Evolutionary conservation across 352 stramenopile genomes (phyloP), one percentile per base, ranked within the genome.

Genomic region (Phytophthora idaei): DNA sequence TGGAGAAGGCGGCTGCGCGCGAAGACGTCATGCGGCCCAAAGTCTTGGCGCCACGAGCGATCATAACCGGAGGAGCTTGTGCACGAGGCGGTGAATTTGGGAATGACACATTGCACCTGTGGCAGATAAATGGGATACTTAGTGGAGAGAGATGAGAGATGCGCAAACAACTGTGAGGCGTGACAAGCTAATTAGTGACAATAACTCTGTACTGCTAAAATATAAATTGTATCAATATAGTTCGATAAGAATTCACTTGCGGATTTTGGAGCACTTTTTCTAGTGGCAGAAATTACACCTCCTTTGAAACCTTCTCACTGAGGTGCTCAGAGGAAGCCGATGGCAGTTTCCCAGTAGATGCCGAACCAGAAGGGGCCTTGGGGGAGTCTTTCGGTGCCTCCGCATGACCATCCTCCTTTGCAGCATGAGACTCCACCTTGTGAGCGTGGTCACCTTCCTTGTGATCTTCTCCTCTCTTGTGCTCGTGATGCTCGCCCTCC

Each of bases 1-100:
- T 70, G n/a, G 71, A 75, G 54, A 73, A 75, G 15, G 62, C 56
- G 46, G 62, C 67, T 1, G 54, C n/a, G 15, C 34, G 67, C 9
- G 61, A 39, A 48, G 71, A 69, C 27, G 56, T 49, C 53, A 70
- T 44, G 39, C 69, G 64, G 27, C 64, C 21, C 5, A 70, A 32
- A 45, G 53, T 46, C 53, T 72, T 69, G 47, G 44, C 39, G 27
- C 52, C 44, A 31, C 58, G 69, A 29, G 58, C 27, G 21, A 73
- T 31, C 69, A 76, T 69, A 10, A 34, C 32, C 25, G 15, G 8
- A 8, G 28, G 25, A 7, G 36, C 53, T 64, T 64, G 57, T 4
- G 53, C 58, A 36, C 51, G 1, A 66, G 46, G n/a, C 25, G 48
- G n/a, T 21, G 2, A 56, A 70, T 60, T 47, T 14, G 14, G 36